Percentiles rank a stretch among this genome's conserved stretches.
These are phyloP conservation scores for Nemania sp. DNA, from an alignment of 2,329 filamentous ascomycete genomes.

Conservation along the genomic window DNA sequence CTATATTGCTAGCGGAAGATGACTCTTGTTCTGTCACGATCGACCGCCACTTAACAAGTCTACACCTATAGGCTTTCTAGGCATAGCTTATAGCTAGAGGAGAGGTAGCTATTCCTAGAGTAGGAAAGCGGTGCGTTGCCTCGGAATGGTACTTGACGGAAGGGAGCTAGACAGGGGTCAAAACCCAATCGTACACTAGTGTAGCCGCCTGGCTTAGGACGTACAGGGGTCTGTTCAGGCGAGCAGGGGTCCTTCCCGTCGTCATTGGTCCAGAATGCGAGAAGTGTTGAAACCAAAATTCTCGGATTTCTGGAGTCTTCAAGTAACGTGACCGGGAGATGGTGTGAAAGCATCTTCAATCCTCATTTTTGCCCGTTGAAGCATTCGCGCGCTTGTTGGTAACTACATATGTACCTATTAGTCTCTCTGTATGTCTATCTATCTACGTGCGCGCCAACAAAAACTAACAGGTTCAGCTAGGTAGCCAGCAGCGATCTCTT, in stretches of 20 bases:
- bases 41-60: not conserved
- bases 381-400: slow-evolving; percentile 30
- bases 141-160: slow-evolving; percentile 44
- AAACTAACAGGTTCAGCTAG: not conserved
- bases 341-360: slow-evolving; percentile 45
- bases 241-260: slow-evolving; percentile 47
- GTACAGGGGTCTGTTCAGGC: slow-evolving; percentile 47
- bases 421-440: too few species aligned
- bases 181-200: slow-evolving; percentile 45
- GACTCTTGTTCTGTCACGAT: slow-evolving; percentile 32
- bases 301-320: slow-evolving; percentile 42
- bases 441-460: not conserved
- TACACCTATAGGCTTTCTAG: not conserved
- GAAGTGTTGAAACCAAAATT: slow-evolving; percentile 42
- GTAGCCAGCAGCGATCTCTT: not conserved
- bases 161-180: slow-evolving; percentile 35
- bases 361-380: slow-evolving; percentile 38
- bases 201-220: slow-evolving; percentile 43
- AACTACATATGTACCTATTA: not conserved
- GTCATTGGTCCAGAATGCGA: slow-evolving; percentile 47
- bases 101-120: slow-evolving; percentile 4
- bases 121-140: slow-evolving; percentile 17
- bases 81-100: not conserved
- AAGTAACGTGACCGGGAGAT: slow-evolving; percentile 50
- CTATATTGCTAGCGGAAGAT: slow-evolving; percentile 11